Conservation (phyloP, 192 early-diverging fungal genomes). For the Endogone sp. region DNA sequence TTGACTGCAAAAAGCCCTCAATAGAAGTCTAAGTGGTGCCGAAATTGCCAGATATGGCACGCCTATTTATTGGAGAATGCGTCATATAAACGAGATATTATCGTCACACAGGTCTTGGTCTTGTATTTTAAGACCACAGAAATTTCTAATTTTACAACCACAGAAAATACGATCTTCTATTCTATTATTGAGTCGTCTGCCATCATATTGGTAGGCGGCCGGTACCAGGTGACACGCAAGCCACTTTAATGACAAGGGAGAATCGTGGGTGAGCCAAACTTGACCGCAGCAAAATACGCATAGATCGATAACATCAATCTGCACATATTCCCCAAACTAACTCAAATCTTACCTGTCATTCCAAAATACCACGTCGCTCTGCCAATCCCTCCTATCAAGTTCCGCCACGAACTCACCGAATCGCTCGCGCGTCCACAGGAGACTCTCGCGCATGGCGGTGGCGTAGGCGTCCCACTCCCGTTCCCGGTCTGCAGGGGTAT, state of each 20-base stretch:
- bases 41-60: no score
- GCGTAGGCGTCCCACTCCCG: conserved; percentile 19
- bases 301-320: not conserved
- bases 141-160: no score
- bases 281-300: not conserved
- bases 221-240: conserved; percentile 12
- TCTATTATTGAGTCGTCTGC: no score
- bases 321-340: not conserved
- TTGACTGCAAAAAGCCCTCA: no score
- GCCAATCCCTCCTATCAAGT: conserved; percentile 49
- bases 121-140: no score
- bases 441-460: conserved; percentile 24
- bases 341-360: conserved; percentile 28
- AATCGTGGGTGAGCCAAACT: not conserved
- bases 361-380: conserved; percentile 59
- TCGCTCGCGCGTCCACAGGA: conserved; percentile 42
- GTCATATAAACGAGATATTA: no score
- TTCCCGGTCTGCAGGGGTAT: conserved; percentile 6
- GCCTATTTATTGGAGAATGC: no score
- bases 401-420: conserved; percentile 47
- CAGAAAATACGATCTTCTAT: no score
- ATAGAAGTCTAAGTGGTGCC: no score
- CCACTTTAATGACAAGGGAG: conserved; percentile 1
- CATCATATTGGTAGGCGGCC: conserved; percentile 4
- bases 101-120: no score